Evolutionary conservation across 257 asterid species (phyloP), one percentile per base, ranked within the genome.

Genomic region (Ilex aquifolium): DNA sequence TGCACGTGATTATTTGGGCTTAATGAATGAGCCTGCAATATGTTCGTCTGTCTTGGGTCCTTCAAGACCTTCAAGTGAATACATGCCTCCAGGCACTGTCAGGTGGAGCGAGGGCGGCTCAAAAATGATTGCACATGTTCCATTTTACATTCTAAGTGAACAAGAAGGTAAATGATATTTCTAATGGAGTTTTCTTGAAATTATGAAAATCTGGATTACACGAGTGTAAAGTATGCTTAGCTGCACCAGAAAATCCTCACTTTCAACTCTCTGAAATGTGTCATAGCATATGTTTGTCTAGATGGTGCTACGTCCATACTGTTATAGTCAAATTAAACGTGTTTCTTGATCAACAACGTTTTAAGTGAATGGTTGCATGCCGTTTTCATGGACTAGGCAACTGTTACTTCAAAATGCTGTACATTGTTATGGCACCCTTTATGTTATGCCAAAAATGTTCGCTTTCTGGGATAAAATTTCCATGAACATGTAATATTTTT

Each of bases 1-100:
- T 31, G 98, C 98, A 17, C 82, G 78, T 64, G 98, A 91, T 74
- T 91, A 74, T 72, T 69, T 91, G 75, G 88, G 91, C 64, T 66
- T 91, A 69, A 86, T 91, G 92, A 85, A 83, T 62, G 98, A 91
- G 68, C 98, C 96, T 48, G 95, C 95, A 7, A 75, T 91, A 61
- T 88, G 96, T 73, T 66, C 83, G 69, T 91, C 98, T 32, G 75
- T 88, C 58, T 83, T 88, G 84, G 96, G 95, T 51, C 80, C 95
- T 51, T 79, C 87, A 32, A 75, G 60, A 63, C 81, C 27, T 21
- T 77, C 95, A 44, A 65, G 68, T 69, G 77, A 82, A 60, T 73
- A 60, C 74, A 66, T 57, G 64, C 85, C 74, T 66, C 95, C 95
- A 13, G 95, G 96, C 73, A 79, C 87, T 17, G 85, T 91, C 67